Base-by-base conservation (phyloP, 345 rosid genomes). In the Bruguiera gymnorhiza region DNA sequence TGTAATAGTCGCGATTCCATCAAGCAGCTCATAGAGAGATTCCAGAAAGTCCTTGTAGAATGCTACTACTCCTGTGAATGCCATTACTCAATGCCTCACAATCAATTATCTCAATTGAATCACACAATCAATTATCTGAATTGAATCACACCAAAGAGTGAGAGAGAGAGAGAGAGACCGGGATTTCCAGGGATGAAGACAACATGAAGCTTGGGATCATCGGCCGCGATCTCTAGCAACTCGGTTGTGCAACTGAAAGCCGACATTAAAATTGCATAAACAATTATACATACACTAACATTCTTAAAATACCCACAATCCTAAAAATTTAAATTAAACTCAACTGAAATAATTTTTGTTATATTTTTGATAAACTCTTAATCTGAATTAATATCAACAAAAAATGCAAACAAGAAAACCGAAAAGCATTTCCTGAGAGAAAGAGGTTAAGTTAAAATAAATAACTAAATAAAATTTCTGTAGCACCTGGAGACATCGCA, bases 101-200 rank as follows among this genome's bases (percentile, higher is more conserved):
- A 56, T 24, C 60, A 56, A 56, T 27, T 56, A 56, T 55, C 59
- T 9, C 24, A 23, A 24, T 24, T 16, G 26, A 24, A 32, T 46
- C 69, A 27, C 6, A 63, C n/a, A 29, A 27, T 24, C 24, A 24
- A 24, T 24, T 24, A 24, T 24, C 24, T 24, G 24, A 24, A 24
- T 24, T 24, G 24, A 24, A 24, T 24, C 24, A 24, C 24, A 24
- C 24, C 0, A 24, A 24, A 24, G 4, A 29, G 30, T 0, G 30
- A 27, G 0, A 8, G 39, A 54, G 26, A 24, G 51, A 21, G 32
- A 24, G 26, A 32, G 6, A 18, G 0, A 86, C 97, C 97, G 69
- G 97, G 95, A 79, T 91, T 91, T 48, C 97, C 98, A 62, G 95
- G 96, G n/a, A 91, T 80, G 65, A 91, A 72, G 77, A 91, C 70